phyloP scores from a whole-genome alignment of 2,329 filamentous ascomycete genomes.

The Apiospora rasikravindrae region DNA sequence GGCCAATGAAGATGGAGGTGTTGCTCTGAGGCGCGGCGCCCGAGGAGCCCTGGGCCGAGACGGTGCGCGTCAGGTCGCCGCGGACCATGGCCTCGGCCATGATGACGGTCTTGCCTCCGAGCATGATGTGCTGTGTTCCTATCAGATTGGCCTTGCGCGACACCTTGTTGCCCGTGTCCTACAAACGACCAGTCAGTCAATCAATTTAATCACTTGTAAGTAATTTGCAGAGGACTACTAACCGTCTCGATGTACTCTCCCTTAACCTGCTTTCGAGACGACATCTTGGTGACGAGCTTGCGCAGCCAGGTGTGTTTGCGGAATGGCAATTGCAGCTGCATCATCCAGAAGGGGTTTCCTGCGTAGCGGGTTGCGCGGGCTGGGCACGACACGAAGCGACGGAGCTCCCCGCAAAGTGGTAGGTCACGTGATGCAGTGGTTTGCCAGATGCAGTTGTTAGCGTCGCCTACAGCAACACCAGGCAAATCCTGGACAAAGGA shows the following conservation, averaged over 20 bases:
- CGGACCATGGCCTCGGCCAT: slow-evolving; percentile 94
- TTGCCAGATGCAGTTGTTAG: slow-evolving; percentile 8
- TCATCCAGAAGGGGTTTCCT: background rate
- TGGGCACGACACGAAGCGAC: background rate
- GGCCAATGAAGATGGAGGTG: slow-evolving; percentile 83
- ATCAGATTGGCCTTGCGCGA: slow-evolving; percentile 89
- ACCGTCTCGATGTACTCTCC: slow-evolving; percentile 98
- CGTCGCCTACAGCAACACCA: background rate
- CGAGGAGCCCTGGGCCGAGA: slow-evolving; percentile 42
- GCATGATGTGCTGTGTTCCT: slow-evolving; percentile 96
- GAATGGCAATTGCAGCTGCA: background rate
- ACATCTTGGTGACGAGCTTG: slow-evolving; percentile 10
- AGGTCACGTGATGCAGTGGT: background rate
- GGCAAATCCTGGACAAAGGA: background rate
- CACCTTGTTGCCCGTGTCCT: slow-evolving; percentile 99
- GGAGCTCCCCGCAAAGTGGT: background rate
- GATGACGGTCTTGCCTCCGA: slow-evolving; percentile 94
- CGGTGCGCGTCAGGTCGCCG: slow-evolving; percentile 77
- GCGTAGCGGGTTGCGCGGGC: background rate
- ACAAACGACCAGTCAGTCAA: background rate
- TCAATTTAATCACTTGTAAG: slow-evolving; percentile 21
- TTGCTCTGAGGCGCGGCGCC: slow-evolving; percentile 53
- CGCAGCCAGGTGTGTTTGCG: slow-evolving; percentile 5
- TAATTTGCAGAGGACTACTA: slow-evolving; percentile 36
- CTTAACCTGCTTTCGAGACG: slow-evolving; percentile 74